phyloP scores from a whole-genome alignment of 257 asterid genomes.

The Nicotiana benthamiana region DNA sequence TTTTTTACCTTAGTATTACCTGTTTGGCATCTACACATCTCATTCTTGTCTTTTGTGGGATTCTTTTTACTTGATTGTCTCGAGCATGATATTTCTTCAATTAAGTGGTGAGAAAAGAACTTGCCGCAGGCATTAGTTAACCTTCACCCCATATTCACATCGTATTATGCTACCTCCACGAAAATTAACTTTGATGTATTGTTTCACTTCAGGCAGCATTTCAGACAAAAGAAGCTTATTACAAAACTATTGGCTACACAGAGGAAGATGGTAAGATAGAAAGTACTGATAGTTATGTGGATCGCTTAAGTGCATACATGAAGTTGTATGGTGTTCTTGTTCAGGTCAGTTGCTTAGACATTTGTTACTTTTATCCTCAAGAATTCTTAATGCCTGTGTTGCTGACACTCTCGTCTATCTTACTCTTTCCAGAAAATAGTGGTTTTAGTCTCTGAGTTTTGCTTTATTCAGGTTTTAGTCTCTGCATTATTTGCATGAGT shows the following conservation, averaged over 20 bases:
- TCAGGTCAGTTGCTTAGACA: conserved; percentile 50
- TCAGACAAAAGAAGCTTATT: conserved; percentile 46
- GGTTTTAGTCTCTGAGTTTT: neutral
- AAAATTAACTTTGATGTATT: neutral
- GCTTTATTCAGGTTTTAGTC: neutral
- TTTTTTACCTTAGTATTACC: neutral
- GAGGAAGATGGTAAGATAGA: conserved; percentile 60
- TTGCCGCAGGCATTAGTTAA: neutral
- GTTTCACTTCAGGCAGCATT: conserved; percentile 45
- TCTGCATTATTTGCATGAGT: neutral
- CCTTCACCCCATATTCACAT: neutral
- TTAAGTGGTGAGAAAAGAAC: neutral
- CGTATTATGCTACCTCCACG: neutral
- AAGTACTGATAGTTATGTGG: conserved; percentile 39
- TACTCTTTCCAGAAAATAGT: neutral
- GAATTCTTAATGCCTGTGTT: neutral
- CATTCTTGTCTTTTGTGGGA: neutral
- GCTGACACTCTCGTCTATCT: neutral
- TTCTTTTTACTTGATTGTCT: neutral
- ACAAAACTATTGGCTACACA: conserved; percentile 57
- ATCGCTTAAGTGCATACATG: conserved; percentile 54
- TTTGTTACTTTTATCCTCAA: neutral
- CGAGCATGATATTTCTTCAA: neutral
- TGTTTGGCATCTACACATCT: neutral
- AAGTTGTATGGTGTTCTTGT: conserved; percentile 80